Base-by-base conservation (phyloP, 2,329 filamentous ascomycete species). In the Fusarium buharicum region DNA sequence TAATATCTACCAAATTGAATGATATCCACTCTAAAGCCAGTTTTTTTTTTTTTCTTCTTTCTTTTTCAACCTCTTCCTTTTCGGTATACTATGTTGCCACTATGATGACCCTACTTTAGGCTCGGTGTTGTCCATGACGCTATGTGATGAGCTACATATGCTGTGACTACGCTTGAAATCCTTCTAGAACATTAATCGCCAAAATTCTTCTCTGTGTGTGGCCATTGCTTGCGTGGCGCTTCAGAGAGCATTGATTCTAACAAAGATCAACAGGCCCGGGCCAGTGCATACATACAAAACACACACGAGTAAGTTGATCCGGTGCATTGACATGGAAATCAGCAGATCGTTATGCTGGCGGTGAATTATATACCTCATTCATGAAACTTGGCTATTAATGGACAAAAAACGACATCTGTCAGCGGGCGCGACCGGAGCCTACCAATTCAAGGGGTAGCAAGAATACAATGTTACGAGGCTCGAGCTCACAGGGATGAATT, bases 141-240 rank as follows among this genome's bases (percentile, higher is more conserved):
- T 12, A 30, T 5, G 11, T 30, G 33, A 12, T 18, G 22, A 22
- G 16, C 33, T 36, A 30, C 28, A 24, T 41, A 18, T 53, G 47
- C 41, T 47, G 53, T 18, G 16, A 14, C 14, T 36, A 20, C 13
- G 22, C 47, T 47, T 9, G 33, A 47, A 54, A 47, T 46, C 27
- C 6, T 59, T 59, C 55, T 43, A 59, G 55, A 59, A 59, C 30
- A 41, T 40, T 14, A 8, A 37, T 12, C 18, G 20, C 11, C n/a
- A n/a, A n/a, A n/a, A n/a, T n/a, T n/a, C n/a, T n/a, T 17, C 34
- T 37, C 18, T 2, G 30, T 36, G 16, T 46, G 24, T 30, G 27
- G 31, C 24, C 31, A 12, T 22, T 30, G 34, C 55, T 54, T 54
- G 40, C 9, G 30, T 17, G 27, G 36, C 47, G 28, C 22, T 28